These are phyloP conservation scores for Mortierella polycephala DNA, from an alignment of 371 early-diverging fungal genomes.

Conservation along the genomic window DNA sequence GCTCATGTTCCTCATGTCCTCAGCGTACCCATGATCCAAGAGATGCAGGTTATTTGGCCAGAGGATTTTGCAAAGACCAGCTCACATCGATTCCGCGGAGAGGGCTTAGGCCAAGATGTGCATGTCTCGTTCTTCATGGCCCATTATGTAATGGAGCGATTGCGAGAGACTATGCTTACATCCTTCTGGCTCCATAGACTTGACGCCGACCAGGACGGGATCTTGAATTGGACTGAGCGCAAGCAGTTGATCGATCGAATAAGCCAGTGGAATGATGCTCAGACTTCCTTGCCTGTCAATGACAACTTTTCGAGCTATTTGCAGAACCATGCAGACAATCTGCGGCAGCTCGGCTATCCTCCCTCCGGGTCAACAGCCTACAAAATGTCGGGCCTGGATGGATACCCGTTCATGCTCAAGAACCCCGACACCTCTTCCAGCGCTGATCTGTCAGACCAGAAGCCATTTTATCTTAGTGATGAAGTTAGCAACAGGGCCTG, in stretches of 20 bases:
- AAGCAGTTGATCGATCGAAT: slow-evolving; percentile 21
- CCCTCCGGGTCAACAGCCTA: slow-evolving; percentile 23
- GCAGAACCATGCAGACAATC: neutral
- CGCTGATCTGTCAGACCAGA: neutral
- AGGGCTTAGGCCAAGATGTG: slow-evolving; percentile 31
- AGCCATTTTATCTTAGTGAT: slow-evolving; percentile 1
- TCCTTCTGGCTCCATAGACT: slow-evolving; percentile 42
- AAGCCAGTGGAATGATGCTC: slow-evolving; percentile 22
- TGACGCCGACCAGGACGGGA: slow-evolving; percentile 46
- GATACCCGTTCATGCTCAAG: slow-evolving; percentile 36
- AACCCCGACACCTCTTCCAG: slow-evolving; percentile 1
- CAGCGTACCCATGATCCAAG: slow-evolving; percentile 38
- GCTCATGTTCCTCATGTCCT: slow-evolving; percentile 52
- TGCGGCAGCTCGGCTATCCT: slow-evolving; percentile 4
- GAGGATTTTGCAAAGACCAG: slow-evolving; percentile 39
- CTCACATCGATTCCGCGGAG: slow-evolving; percentile 54
- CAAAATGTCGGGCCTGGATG: slow-evolving; percentile 27
- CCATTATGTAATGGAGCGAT: slow-evolving; percentile 53
- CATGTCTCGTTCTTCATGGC: slow-evolving; percentile 53
- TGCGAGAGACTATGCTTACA: slow-evolving; percentile 43
- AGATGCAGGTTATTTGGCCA: slow-evolving; percentile 47
- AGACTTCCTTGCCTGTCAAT: neutral
- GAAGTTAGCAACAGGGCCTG: slow-evolving; percentile 4
- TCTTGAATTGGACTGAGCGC: slow-evolving; percentile 45
- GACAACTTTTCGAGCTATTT: slow-evolving; percentile 11